Conservation (phyloP, 495 filamentous ascomycete species). For the Sporormia fimetaria region DNA sequence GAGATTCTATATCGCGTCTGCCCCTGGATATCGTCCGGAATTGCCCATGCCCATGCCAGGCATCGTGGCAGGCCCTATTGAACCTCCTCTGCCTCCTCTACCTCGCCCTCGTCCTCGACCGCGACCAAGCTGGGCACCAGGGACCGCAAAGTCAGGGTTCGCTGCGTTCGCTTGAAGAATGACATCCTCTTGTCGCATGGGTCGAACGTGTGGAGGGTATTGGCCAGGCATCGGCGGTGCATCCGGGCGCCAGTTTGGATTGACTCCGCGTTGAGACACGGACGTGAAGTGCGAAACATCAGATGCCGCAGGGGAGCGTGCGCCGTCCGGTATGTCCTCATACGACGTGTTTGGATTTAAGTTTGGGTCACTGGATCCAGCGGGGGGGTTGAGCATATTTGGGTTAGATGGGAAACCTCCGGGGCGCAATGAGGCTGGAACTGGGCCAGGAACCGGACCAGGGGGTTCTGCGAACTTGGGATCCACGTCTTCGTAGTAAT, state of each 20-base stretch:
- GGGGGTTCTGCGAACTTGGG: constrained; percentile 60
- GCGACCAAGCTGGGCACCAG: constrained; percentile 17
- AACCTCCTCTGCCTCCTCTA: constrained; percentile 7
- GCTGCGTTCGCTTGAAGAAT: constrained; percentile 24
- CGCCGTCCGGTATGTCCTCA: constrained; percentile 54
- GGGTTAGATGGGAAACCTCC: constrained; percentile 16
- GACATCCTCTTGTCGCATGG: constrained; percentile 23
- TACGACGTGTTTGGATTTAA: constrained; percentile 29
- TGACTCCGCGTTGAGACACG: constrained; percentile 73
- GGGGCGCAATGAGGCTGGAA: constrained; percentile 31
- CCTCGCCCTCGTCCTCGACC: constrained; percentile 13
- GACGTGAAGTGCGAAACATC: constrained; percentile 74
- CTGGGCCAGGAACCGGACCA: constrained; percentile 10
- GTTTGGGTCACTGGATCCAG: constrained; percentile 7
- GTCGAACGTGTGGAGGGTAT: constrained; percentile 17
- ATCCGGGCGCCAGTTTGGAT: constrained; percentile 62
- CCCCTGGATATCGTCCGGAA: constrained; percentile 21
- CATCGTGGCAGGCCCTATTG: constrained; percentile 3
- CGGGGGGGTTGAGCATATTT: constrained; percentile 19
- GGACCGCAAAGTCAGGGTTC: constrained; percentile 27
- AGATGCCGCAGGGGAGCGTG: constrained; percentile 63
- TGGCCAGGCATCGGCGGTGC: constrained; percentile 19
- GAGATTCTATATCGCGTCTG: constrained; percentile 13
- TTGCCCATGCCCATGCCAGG: constrained; percentile 13
- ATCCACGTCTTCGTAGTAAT: constrained; percentile 91